Base-by-base conservation (phyloP, 2,329 filamentous ascomycete species). In the Epichloe scottii region DNA sequence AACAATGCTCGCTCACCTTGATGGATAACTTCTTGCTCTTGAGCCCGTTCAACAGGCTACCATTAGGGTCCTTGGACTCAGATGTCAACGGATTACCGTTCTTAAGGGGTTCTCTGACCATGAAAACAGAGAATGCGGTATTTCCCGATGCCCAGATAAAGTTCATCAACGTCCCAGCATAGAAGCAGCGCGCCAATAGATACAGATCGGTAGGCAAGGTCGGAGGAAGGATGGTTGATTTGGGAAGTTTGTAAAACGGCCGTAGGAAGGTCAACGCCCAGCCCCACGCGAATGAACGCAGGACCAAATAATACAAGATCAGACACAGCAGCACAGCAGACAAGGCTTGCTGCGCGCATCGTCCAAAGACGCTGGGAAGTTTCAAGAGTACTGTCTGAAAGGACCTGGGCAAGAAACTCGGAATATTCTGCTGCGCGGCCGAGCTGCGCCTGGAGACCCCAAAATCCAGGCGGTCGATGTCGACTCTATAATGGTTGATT, bases 1-100 rank as follows among this genome's bases (percentile, higher is more conserved):
- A 35, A 12, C 5, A 37, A 7, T n/a, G 14, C 17, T 15, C 8
- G 63, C 73, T 59, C 68, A 85, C 84, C 68, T 80, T 83, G 54
- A 87, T 81, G 10, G 87, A 74, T 8, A 87, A 75, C 65, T 91
- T 93, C 69, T 89, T 93, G 56, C 84, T 84, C 63, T 84, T 90
- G 44, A 97, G 67, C 0, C 91, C 91, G 51, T 83, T 89, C 46
- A 97, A 66, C 30, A 97, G 73, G 63, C 87, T 95, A 37, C 89
- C 89, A 61, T 95, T 97, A 1, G 91, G 88, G 65, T 96, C 90
- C 62, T 87, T 93, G 15, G 89, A 87, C 57, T 91, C 87, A 17
- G 79, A 78, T 0, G 89, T 95, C 51, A 97, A 77, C 4, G 90
- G 89, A 60, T 84, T 79, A n/a, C 78, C 84, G 57, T 87, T 87